A percentile compares a stretch with the other conserved stretches of the same genome.
Conservation (phyloP, 1,139 yeast species). For the Pichia sp. region DNA sequence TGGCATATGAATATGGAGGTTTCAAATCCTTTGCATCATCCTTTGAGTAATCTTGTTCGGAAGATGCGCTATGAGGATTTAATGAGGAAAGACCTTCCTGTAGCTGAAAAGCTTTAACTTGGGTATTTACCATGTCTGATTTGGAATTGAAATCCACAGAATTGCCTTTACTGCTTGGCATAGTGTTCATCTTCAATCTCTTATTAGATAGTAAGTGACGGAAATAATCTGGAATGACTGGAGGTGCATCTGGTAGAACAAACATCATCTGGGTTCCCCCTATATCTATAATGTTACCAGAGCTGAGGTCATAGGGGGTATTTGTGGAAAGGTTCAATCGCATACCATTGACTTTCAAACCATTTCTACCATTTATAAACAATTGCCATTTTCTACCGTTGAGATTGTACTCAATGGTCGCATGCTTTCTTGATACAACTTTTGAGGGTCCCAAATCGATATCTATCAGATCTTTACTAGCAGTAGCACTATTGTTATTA, state of each 20-base stretch:
- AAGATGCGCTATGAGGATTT: constrained; percentile 22
- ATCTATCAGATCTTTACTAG: constrained; percentile 44
- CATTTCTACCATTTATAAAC: constrained; percentile 80
- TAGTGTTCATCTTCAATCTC: constrained; percentile 18
- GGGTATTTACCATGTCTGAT: constrained; percentile 21
- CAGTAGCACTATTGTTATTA: constrained; percentile 17
- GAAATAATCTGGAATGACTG: constrained; percentile 53
- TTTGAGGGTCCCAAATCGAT: constrained; percentile 96
- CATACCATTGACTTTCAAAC: constrained; percentile 78
- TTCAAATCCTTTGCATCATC: constrained; percentile 90
- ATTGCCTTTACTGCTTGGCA: background rate
- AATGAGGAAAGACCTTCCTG: constrained; percentile 15
- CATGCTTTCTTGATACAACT: constrained; percentile 89
- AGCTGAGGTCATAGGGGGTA: constrained; percentile 50
- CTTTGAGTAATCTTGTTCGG: constrained; percentile 70
- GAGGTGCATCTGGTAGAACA: constrained; percentile 88
- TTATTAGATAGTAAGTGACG: constrained; percentile 37
- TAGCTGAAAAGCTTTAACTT: constrained; percentile 49
- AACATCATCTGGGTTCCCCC: constrained; percentile 99
- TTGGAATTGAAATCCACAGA: constrained; percentile 14
- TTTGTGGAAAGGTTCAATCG: constrained; percentile 47
- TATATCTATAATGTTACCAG: constrained; percentile 86
- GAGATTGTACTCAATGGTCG: constrained; percentile 72
- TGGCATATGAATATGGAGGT: constrained; percentile 96
- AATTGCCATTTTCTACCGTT: constrained; percentile 81